Base-by-base conservation (phyloP, 31 red algal genomes). In the Endocladia muricata region DNA sequence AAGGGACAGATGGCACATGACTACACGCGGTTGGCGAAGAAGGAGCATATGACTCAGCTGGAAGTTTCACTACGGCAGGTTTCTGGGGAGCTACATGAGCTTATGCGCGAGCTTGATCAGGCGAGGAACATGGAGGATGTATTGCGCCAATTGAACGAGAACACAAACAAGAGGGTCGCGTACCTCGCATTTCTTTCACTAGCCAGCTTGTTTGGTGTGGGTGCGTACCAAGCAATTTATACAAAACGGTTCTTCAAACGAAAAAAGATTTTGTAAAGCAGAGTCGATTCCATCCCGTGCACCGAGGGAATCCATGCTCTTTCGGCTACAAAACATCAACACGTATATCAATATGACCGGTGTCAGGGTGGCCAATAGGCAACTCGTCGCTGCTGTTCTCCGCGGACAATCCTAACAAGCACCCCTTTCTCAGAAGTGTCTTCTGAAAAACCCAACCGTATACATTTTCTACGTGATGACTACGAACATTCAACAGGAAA, bases 1-100 rank as follows among this genome's bases (percentile, higher is more conserved):
- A 90, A 82, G 61, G 86, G 86, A 26, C 71, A 90, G 22, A 42
- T 63, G 33, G 86, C 86, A n/a, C 76, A 82, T n/a, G 86, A 90
- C 55, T 83, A 76, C 37, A 76, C 58, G 60, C 17, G 78, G 73
- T 63, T 90, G 26, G 86, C 86, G n/a, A 90, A 90, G 57, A 90
- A 90, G 62, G 86, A 81, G 48, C 86, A 90, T 56, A 41, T 90
- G 42, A 68, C 86, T 1, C 78, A 82, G 28, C 51, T 90, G 0
- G 86, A 90, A 77, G 65, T 76, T 5, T 82, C 77, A 26, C 65
- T 90, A 25, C 44, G 60, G 60, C 55, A 70, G 28, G 58, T 90
- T 21, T 77, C 86, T 41, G 57, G 23, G 1, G 86, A 90, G 52
- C 47, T 90, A 23, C 56, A 83, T 31, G 77, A 76, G 44, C 77